Evolutionary conservation across 345 rosid species (phyloP).

Genomic region (Carallia pectinifolia): DNA sequence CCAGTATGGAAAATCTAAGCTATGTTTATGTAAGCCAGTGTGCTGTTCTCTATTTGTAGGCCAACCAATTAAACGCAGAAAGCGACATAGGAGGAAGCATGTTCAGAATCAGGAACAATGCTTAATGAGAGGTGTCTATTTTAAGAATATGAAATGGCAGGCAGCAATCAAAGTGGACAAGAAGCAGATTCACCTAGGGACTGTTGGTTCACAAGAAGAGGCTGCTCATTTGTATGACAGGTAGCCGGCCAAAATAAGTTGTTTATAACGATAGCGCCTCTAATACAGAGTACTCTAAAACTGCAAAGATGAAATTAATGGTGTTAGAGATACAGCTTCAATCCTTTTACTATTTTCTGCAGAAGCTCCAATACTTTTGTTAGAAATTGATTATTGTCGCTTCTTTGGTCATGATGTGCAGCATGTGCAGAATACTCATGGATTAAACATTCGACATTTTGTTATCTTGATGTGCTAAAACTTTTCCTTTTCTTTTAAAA

Average conservation of each 20-base stretch:
- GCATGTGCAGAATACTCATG: neutral
- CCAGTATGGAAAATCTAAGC: neutral
- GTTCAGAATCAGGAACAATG: constrained; percentile 88
- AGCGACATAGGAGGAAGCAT: constrained; percentile 84
- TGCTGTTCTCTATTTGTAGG: constrained; percentile 34
- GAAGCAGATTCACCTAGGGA: constrained; percentile 94
- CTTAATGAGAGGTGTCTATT: constrained; percentile 95
- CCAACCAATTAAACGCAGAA: constrained; percentile 83
- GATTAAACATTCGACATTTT: neutral
- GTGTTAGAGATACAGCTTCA: too few relatives aligned
- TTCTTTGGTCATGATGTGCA: neutral
- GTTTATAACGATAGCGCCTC: neutral
- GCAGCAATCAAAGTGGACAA: constrained; percentile 97
- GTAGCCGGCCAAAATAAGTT: constrained; percentile 31
- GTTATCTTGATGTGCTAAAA: too few relatives aligned
- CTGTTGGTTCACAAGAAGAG: constrained; percentile 88
- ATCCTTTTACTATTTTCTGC: neutral
- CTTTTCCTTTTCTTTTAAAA: too few relatives aligned
- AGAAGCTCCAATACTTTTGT: neutral
- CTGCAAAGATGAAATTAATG: neutral
- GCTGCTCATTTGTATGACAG: constrained; percentile 95
- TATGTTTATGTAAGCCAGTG: neutral
- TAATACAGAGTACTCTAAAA: too few relatives aligned
- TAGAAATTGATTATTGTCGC: neutral
- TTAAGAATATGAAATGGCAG: constrained; percentile 99